Conservation (phyloP, 177 flowering plant genomes). For the Telopea speciosissima region DNA sequence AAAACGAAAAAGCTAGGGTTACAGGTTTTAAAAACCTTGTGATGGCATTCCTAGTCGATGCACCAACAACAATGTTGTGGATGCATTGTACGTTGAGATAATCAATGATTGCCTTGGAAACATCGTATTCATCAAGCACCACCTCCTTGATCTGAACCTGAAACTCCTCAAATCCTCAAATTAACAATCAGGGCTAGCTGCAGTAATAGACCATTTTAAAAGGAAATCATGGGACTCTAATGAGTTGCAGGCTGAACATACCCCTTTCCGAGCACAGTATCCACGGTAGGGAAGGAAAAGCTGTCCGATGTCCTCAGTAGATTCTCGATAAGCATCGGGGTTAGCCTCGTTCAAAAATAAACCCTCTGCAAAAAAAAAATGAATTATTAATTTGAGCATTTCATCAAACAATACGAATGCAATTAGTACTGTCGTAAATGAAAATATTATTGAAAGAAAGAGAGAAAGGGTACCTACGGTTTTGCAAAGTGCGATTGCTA, state of each 20-base stretch:
- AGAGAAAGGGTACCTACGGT: slow-evolving; percentile 31
- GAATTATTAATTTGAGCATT: no score
- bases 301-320: slow-evolving; percentile 22
- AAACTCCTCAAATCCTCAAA: slow-evolving; percentile 12
- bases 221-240: no score
- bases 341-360: background rate
- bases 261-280: slow-evolving; percentile 75
- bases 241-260: slow-evolving; percentile 11
- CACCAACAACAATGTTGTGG: slow-evolving; percentile 56
- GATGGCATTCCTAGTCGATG: slow-evolving; percentile 47
- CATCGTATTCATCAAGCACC: slow-evolving; percentile 56
- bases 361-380: slow-evolving; percentile 8
- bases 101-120: slow-evolving; percentile 45
- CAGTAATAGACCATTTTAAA: no score
- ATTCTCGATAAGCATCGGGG: slow-evolving; percentile 11
- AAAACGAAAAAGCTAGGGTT: background rate
- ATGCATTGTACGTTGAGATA: slow-evolving; percentile 34
- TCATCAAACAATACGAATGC: no score
- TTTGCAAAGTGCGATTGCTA: slow-evolving; percentile 17
- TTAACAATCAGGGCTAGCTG: background rate
- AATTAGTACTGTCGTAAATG: no score
- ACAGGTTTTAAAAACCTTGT: slow-evolving; percentile 28
- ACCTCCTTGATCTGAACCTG: slow-evolving; percentile 59
- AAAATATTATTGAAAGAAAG: slow-evolving; percentile 1
- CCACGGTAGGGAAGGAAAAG: slow-evolving; percentile 57